Base-by-base conservation (phyloP, 2,329 filamentous ascomycete genomes). In the Alternaria postmessia region DNA sequence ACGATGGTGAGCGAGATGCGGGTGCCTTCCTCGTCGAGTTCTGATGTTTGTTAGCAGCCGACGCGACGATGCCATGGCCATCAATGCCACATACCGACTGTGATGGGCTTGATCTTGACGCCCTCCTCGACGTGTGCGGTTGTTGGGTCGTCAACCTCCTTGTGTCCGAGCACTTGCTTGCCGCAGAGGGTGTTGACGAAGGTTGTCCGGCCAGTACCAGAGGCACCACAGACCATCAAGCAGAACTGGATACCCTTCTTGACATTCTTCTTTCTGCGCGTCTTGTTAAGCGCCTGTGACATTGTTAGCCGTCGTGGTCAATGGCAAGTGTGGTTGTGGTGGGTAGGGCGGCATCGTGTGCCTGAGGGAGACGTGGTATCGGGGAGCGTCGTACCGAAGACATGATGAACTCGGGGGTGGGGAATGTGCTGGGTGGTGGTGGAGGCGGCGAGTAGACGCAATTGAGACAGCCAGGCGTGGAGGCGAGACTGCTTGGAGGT, bases 211-310 rank as follows among this genome's bases (percentile, higher is more conserved):
- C 95, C 95, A 83, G 95, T 98, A 82, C 95, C 95, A 74, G 94
- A 98, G 80, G 95, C 95, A 85, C 95, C 95, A 81, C 95, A 98
- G 78, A 99, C 95, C 95, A 99, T 99, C 88, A 99, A 84, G 83
- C 94, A 98, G 86, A 99, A 99, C 87, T 99, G 95, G 79, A 99
- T 98, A 80, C 95, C 95, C 89, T 97, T 97, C 91, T 97, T 97
- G 85, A 99, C 94, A 88, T 99, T 98, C 92, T 99, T 99, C 94
- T 99, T 99, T 84, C 93, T 91, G 84, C 95, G 94, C 81, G 97
- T 94, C 91, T 97, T 72, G 83, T 97, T 72, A 83, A 96, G 75
- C 62, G 75, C 75, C 76, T 78, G 59, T 18, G 30, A 47, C 38
- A 54, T 43, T 34, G 69, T 78, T 69, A 78, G 76, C 65, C 62